Conservation (phyloP, 2,329 filamentous ascomycete species). For the Cladosporium sp. region DNA sequence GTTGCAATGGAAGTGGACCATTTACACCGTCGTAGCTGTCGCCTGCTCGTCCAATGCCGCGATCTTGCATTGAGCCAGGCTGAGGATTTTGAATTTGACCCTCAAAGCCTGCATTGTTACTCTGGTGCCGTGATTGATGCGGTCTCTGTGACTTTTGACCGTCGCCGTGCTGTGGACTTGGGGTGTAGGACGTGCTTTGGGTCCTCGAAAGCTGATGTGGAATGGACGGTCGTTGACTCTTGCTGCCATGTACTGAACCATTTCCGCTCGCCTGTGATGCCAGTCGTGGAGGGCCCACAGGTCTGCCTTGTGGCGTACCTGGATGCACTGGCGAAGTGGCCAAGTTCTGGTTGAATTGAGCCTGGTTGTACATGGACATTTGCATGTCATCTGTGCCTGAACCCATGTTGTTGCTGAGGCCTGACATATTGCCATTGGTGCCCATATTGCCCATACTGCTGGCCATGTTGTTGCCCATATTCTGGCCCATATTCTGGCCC, state of each 20-base stretch:
- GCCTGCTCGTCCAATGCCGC: conserved; percentile 21
- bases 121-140: conserved; percentile 1
- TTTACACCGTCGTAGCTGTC: conserved; percentile 24
- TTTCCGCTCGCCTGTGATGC: conserved; percentile 29
- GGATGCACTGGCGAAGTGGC: conserved; percentile 38
- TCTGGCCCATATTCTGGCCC: neutral
- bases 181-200: conserved; percentile 4
- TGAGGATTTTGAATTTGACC: conserved; percentile 29
- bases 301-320: conserved; percentile 11
- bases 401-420: conserved; percentile 14
- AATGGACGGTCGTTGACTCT: conserved; percentile 5
- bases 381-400: conserved; percentile 23
- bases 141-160: neutral
- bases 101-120: conserved; percentile 17
- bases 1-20: conserved; percentile 24
- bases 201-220: conserved; percentile 7
- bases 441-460: neutral
- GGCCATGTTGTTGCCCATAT: neutral
- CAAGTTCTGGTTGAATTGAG: conserved; percentile 36
- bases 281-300: conserved; percentile 28
- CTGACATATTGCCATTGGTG: conserved; percentile 28
- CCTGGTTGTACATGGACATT: conserved; percentile 36
- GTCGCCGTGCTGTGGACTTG: conserved; percentile 2
- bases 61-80: conserved; percentile 28
- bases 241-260: conserved; percentile 24